Evolutionary conservation across 2,329 filamentous ascomycete species (phyloP).

Genomic region (Aspergillus proliferans): DNA sequence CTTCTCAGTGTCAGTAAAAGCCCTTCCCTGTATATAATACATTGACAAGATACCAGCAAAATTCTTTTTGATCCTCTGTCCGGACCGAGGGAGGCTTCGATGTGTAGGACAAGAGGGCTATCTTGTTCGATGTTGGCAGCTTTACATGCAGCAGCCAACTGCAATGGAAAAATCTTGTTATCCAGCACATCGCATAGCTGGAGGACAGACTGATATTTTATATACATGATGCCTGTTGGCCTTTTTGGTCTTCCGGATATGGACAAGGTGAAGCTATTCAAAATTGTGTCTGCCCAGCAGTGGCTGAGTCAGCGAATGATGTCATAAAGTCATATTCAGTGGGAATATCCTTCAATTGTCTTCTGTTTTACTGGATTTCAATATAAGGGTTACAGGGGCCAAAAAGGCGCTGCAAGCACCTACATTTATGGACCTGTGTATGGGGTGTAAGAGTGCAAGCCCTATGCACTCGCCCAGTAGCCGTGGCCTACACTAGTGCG

Average conservation of each 20-base stretch:
- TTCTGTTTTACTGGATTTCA: no score
- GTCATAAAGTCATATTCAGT: background rate
- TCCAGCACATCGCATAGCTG: constrained; percentile 8
- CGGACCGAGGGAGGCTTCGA: constrained; percentile 6
- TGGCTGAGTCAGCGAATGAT: background rate
- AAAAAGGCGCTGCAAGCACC: no score
- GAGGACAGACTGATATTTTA: background rate
- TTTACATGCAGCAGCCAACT: constrained; percentile 5
- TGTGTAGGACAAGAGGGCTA: constrained; percentile 3
- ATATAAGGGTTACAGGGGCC: no score
- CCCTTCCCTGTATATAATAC: background rate
- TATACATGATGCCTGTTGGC: background rate
- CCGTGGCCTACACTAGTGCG: no score
- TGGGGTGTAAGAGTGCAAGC: no score
- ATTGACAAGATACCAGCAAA: background rate
- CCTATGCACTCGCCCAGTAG: no score
- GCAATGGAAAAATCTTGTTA: constrained; percentile 5
- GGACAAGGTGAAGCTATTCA: background rate
- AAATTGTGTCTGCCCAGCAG: background rate
- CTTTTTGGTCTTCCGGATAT: background rate
- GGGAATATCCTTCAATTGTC: background rate
- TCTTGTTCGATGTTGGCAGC: background rate
- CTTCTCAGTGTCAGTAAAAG: constrained; percentile 1
- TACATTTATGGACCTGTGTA: no score
- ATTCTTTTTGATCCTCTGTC: background rate